These are phyloP conservation scores for Debaryomyces hansenii DNA, from an alignment of 805 yeast genomes.

Conservation along the genomic window DNA sequence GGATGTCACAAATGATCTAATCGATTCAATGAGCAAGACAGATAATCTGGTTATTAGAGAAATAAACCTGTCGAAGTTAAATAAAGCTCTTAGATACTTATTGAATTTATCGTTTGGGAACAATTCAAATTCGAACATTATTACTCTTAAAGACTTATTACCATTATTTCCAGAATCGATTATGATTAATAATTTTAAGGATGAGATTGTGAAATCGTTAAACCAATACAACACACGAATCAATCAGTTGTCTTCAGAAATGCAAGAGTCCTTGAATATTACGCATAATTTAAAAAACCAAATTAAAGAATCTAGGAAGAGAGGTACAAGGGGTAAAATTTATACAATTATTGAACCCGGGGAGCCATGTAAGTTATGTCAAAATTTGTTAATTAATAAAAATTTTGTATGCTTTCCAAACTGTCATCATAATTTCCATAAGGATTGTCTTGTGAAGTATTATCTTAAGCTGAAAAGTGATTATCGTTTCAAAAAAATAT, in stretches of 20 bases:
- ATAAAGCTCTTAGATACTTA: constrained; percentile 29
- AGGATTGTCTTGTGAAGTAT: constrained; percentile 74
- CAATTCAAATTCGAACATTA: constrained; percentile 18
- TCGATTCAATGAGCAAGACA: constrained; percentile 1
- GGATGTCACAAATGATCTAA: constrained; percentile 12
- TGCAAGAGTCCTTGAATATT: constrained; percentile 68
- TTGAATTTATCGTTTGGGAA: constrained; percentile 25
- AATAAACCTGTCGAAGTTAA: constrained; percentile 16
- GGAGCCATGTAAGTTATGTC: constrained; percentile 75
- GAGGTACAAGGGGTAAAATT: constrained; percentile 35
- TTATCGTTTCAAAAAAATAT: constrained; percentile 61
- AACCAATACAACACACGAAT: constrained; percentile 71
- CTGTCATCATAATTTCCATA: constrained; percentile 87
- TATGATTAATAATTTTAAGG: constrained; percentile 78
- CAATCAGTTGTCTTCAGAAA: constrained; percentile 65
- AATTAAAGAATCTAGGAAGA: constrained; percentile 45
- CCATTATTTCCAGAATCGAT: constrained; percentile 84
- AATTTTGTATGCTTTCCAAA: constrained; percentile 78
- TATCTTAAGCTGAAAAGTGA: constrained; percentile 62
- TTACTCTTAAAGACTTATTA: constrained; percentile 76
- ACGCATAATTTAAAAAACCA: constrained; percentile 59
- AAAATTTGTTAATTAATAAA: constrained; percentile 65
- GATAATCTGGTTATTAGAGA: neutral
- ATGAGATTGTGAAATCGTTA: constrained; percentile 77
- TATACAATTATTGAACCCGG: constrained; percentile 78